Base-by-base conservation (phyloP, 352 stramenopile genomes). In the Pythium plurisporium region DNA sequence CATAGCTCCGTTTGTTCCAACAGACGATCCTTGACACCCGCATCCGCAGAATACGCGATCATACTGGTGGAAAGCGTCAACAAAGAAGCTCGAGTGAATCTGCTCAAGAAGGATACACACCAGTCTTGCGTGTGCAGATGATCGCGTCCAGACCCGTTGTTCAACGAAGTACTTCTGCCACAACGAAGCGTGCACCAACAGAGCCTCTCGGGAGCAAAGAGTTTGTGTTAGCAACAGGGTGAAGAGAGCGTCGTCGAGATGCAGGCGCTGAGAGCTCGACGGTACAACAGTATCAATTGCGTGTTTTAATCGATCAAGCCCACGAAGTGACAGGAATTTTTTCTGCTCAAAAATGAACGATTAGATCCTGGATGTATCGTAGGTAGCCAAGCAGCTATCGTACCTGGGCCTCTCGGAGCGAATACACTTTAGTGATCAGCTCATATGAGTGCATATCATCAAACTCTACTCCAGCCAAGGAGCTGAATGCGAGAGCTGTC, bases 91-190 rank as follows among this genome's bases (percentile, higher is more conserved):
- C 14, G 26, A 19, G 37, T 48, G 50, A 17, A 57, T 43, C 12
- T 42, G 10, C 4, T 57, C 50, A 3, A 57, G 26, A 10, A 57
- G 25, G 8, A 41, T 6, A 23, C 20, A 9, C 7, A 57, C 8
- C 1, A 57, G 5, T 10, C 17, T 33, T 12, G n/a, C 15, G 19
- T 51, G 41, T 7, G 15, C 20, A 42, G 42, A 22, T 26, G 52
- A 60, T 33, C 31, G 29, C 15, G 17, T 22, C 52, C 52, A 60
- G 1, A 34, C 20, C 22, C 27, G 40, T 2, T 40, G 40, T 19
- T 43, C 12, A 19, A 50, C 40, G 23, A 60, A 60, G 31, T 52
- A 60, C 23, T 34, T 34, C 14, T 38, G 26, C 52, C 52, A 60
- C 15, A 51, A 23, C 14, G 17, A 8, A 19, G 29, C 23, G 14